phyloP scores from a whole-genome alignment of 1,284 basidiomycete species.

The Fomitopsis schrenkii region DNA sequence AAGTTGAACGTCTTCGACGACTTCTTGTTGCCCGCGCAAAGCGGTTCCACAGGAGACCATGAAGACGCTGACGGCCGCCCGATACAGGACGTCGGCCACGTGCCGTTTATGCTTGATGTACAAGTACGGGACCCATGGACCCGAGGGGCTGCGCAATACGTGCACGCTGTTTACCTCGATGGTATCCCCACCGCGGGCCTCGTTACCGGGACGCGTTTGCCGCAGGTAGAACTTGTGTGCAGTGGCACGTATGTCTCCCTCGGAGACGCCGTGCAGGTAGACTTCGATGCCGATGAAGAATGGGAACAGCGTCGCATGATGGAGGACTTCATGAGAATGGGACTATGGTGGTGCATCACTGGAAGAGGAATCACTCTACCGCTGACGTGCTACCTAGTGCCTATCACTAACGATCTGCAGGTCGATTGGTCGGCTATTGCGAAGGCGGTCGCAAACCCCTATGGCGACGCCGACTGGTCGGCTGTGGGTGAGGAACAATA shows the following conservation, averaged over 20 bases:
- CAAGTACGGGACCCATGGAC: slow-evolving; percentile 62
- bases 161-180: slow-evolving; percentile 56
- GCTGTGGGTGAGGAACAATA: slow-evolving; percentile 42
- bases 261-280: slow-evolving; percentile 34
- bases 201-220: slow-evolving; percentile 56
- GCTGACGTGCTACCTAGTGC: slow-evolving; percentile 60
- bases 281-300: slow-evolving; percentile 40
- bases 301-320: slow-evolving; percentile 44
- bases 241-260: slow-evolving; percentile 33
- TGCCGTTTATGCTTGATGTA: slow-evolving; percentile 54
- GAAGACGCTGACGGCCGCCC: slow-evolving; percentile 49
- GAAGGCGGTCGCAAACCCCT: slow-evolving; percentile 41
- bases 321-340: slow-evolving; percentile 57
- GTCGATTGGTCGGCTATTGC: slow-evolving; percentile 58
- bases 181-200: slow-evolving; percentile 48
- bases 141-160: slow-evolving; percentile 48
- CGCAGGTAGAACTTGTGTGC: slow-evolving; percentile 38
- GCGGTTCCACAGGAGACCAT: slow-evolving; percentile 37
- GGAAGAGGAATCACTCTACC: slow-evolving; percentile 46
- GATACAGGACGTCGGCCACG: slow-evolving; percentile 35
- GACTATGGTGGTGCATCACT: slow-evolving; percentile 62
- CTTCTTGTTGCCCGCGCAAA: slow-evolving; percentile 61
- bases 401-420: slow-evolving; percentile 40
- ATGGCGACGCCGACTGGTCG: slow-evolving; percentile 52
- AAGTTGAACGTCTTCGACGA: slow-evolving; percentile 74